Conservation (phyloP, 75 land plant genomes). For the Gnetum montanum region DNA sequence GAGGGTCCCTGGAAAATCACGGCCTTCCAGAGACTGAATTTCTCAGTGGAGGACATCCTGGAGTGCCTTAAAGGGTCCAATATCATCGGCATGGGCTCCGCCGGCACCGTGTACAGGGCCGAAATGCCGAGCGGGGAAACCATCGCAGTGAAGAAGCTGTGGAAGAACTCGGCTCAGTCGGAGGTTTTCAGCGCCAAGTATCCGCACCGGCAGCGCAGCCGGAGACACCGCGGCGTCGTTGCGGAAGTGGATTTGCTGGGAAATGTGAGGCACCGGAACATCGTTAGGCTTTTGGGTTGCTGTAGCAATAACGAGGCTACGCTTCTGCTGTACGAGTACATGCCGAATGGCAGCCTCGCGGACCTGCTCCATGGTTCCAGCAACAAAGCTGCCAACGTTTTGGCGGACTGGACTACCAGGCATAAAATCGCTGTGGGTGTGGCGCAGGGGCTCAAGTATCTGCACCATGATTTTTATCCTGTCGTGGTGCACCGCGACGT, state of each 20-base stretch:
- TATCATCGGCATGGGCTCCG: constrained; percentile 11
- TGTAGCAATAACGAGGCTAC: constrained; percentile 79
- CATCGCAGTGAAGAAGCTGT: constrained; percentile 18
- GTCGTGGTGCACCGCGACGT: constrained; percentile 77
- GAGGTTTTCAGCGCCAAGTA: constrained; percentile 75
- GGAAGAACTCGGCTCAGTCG: constrained; percentile 40
- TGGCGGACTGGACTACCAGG: constrained; percentile 59
- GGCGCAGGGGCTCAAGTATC: constrained; percentile 74
- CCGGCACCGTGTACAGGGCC: constrained; percentile 13
- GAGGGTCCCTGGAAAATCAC: constrained; percentile 46
- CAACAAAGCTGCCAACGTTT: constrained; percentile 20
- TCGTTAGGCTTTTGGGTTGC: constrained; percentile 76
- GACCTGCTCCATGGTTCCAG: constrained; percentile 61
- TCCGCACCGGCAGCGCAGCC: too few relatives aligned
- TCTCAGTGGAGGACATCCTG: constrained; percentile 67
- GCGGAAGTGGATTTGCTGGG: constrained; percentile 84
- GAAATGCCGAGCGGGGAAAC: constrained; percentile 20
- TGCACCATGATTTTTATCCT: constrained; percentile 85
- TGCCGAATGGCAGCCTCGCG: constrained; percentile 84
- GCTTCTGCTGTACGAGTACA: constrained; percentile 86
- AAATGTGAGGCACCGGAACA: constrained; percentile 75
- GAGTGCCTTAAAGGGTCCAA: constrained; percentile 26
- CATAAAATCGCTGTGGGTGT: constrained; percentile 75
- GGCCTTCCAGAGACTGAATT: constrained; percentile 80
- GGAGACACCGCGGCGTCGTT: constrained; percentile 13